Evolutionary conservation across 2,329 filamentous ascomycete genomes (phyloP), one percentile per base, ranked within the genome.

Genomic region (Rhytidhysteron rufulum): DNA sequence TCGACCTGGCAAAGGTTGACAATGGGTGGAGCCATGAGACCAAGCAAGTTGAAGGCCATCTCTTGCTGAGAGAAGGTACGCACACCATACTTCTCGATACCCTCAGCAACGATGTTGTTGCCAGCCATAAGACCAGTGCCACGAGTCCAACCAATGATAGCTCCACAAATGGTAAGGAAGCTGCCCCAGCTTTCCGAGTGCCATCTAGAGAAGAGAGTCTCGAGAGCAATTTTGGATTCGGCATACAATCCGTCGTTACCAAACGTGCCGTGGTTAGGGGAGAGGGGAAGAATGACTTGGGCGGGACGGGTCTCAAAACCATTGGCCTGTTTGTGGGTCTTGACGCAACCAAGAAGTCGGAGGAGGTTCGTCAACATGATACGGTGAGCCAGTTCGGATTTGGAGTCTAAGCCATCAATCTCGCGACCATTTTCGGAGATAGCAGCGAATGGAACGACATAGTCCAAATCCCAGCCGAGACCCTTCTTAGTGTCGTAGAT

Each of bases 281-380:
- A 98, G 7, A 98, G 77, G 34, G 93, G 93, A 19, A 98, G 79
- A 46, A 98, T 90, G 57, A 97, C 91, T 68, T 98, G 93, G 19
- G 93, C 93, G 35, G 93, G 93, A 29, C 93, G 87, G 24, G 93
- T 98, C 72, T 95, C 89, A 58, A 93, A 95, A 42, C 87, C 88
- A 52, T 86, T 83, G 50, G 85, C 78, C 20, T 84, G 78, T 77
- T 98, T 98, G 67, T 97, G 86, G 5, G 82, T 71, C 78, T 97
- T 98, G 70, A 98, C 85, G 49, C 74, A 82, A 55, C 93, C 93
- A 40, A 98, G 78, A 45, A 98, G 83, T 54, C 93, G 88, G 49
- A 97, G 75, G 8, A 98, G 77, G 69, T 98, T 98, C 59, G 93
- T 98, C 66, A 98, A 75, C 93, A 98, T 97, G 73, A 98, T 96